Conservation (phyloP, 805 yeast species). For the Helenozyma rhizophorensis region DNA sequence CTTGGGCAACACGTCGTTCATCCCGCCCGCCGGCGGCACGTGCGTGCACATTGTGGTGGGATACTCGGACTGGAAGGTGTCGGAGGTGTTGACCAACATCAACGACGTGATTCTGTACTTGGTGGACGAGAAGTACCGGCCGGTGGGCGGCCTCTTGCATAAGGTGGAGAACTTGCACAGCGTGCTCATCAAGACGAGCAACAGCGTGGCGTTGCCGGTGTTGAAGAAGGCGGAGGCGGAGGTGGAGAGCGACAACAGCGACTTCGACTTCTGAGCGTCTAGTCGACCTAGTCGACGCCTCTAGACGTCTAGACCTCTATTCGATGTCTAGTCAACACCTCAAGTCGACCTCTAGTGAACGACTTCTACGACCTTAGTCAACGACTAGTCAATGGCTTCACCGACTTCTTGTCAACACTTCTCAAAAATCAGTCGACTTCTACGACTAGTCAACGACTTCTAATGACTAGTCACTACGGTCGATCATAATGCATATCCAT, state of each 20-base stretch:
- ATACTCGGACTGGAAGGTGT: slow-evolving; percentile 39
- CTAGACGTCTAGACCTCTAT: no score
- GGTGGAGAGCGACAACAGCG: slow-evolving; percentile 21
- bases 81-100: slow-evolving; percentile 48
- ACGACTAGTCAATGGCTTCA: no score
- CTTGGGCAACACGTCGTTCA: slow-evolving; percentile 54
- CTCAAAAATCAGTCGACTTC: no score
- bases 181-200: slow-evolving; percentile 60
- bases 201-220: slow-evolving; percentile 64
- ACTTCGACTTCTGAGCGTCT: slow-evolving; percentile 10
- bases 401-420: no score
- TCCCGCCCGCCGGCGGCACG: slow-evolving; percentile 58
- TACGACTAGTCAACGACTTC: no score
- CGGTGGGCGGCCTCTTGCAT: slow-evolving; percentile 56
- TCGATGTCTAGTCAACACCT: no score
- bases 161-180: slow-evolving; percentile 43
- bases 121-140: slow-evolving; percentile 38
- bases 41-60: slow-evolving; percentile 62
- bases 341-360: no score
- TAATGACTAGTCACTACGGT: no score
- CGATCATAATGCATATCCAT: no score
- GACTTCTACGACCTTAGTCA: no score
- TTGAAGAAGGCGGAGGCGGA: slow-evolving; percentile 11
- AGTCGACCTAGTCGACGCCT: no score
- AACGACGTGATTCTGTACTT: slow-evolving; percentile 49